phyloP scores from a whole-genome alignment of 1,284 basidiomycete species.

The Macrocystidia cucumis region DNA sequence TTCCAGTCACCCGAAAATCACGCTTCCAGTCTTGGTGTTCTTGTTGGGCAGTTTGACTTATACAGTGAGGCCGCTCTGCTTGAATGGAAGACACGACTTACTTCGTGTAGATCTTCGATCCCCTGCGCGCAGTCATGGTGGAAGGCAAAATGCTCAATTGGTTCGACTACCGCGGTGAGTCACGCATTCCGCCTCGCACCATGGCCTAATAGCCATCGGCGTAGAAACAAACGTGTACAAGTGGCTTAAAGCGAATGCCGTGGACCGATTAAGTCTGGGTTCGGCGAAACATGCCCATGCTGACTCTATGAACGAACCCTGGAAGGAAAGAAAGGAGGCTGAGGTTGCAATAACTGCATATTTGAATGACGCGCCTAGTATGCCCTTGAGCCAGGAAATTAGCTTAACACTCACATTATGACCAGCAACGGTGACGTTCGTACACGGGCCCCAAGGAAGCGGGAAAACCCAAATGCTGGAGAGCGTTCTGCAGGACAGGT shows the following conservation, averaged over 20 bases:
- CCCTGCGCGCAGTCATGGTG: conserved; percentile 81
- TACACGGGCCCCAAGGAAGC: conserved; percentile 90
- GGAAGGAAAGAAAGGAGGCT: conserved; percentile 82
- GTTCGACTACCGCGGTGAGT: conserved; percentile 65
- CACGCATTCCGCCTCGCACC: background rate
- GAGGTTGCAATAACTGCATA: conserved; percentile 63
- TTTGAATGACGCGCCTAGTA: conserved; percentile 69
- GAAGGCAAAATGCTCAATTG: conserved; percentile 78
- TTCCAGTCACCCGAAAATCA: conserved; percentile 78
- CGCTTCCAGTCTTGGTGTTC: conserved; percentile 82
- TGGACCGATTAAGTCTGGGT: conserved; percentile 36
- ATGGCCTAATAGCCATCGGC: background rate
- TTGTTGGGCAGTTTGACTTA: conserved; percentile 86
- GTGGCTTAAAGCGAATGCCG: conserved; percentile 56
- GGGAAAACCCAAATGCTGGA: conserved; percentile 78
- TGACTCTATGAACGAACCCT: conserved; percentile 36
- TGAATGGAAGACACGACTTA: conserved; percentile 11
- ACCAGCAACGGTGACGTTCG: conserved; percentile 62
- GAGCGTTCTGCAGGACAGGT: conserved; percentile 60
- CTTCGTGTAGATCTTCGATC: conserved; percentile 76
- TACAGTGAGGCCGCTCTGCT: conserved; percentile 44
- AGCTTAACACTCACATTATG: conserved; percentile 2
- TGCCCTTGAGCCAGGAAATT: conserved; percentile 11
- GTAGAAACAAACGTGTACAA: conserved; percentile 57
- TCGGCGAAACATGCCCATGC: conserved; percentile 6